Evolutionary conservation across 257 asterid genomes (phyloP).

Genomic region (Lycium ferocissimum): DNA sequence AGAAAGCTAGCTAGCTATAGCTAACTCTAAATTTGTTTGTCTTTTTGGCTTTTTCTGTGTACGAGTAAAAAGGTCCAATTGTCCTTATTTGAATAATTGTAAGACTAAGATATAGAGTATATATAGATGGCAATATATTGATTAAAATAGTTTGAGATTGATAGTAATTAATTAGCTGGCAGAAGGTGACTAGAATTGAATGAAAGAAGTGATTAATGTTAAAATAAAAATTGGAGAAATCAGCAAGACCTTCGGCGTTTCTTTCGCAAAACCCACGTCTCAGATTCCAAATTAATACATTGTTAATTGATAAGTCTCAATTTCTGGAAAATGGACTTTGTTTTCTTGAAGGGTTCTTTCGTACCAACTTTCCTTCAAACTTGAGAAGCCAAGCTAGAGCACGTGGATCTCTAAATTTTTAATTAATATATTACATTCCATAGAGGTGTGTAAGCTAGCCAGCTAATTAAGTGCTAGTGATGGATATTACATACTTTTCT

Average conservation of each 20-base stretch:
- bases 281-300: slow-evolving; percentile 50
- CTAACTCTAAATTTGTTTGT: not conserved
- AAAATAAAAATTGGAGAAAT: slow-evolving; percentile 32
- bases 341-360: slow-evolving; percentile 40
- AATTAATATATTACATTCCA: slow-evolving; percentile 53
- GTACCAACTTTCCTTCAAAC: slow-evolving; percentile 48
- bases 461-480: not conserved
- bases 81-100: slow-evolving; percentile 27
- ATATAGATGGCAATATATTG: slow-evolving; percentile 10
- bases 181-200: slow-evolving; percentile 39
- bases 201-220: slow-evolving; percentile 22
- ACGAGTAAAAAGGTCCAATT: not conserved
- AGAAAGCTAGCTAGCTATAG: no score
- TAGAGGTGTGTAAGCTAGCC: slow-evolving; percentile 19
- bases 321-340: slow-evolving; percentile 30
- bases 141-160: slow-evolving; percentile 48
- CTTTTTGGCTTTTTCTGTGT: slow-evolving; percentile 1
- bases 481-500: not conserved
- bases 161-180: slow-evolving; percentile 61
- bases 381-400: slow-evolving; percentile 40
- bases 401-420: slow-evolving; percentile 55
- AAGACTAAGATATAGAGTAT: slow-evolving; percentile 9
- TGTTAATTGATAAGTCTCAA: slow-evolving; percentile 30
- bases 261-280: slow-evolving; percentile 77
- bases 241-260: slow-evolving; percentile 75